Evolutionary conservation across 1,139 yeast species (phyloP).

Genomic region (Candida neerlandica): DNA sequence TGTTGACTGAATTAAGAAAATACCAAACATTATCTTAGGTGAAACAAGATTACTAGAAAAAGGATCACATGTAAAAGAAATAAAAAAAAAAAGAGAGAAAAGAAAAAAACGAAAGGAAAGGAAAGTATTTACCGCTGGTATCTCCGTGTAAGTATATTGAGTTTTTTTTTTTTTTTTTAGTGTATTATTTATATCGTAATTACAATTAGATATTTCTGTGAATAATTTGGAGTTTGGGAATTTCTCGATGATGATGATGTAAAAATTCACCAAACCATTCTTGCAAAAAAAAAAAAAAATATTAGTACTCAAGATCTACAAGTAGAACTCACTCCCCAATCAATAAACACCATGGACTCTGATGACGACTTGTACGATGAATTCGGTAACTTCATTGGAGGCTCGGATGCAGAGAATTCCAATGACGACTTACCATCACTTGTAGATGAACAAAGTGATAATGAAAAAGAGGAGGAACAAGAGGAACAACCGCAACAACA

Average conservation of each 20-base stretch:
- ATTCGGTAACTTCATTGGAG: constrained; percentile 76
- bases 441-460: constrained; percentile 18
- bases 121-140: background rate
- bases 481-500: constrained; percentile 19
- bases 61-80: background rate
- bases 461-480: constrained; percentile 18
- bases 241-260: background rate
- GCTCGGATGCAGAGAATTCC: constrained; percentile 46
- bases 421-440: constrained; percentile 12
- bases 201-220: background rate
- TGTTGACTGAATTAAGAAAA: constrained; percentile 82
- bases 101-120: background rate
- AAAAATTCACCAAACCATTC: background rate
- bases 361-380: constrained; percentile 68
- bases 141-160: background rate
- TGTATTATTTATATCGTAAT: constrained; percentile 1
- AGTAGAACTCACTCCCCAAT: background rate
- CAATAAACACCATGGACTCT: constrained; percentile 12
- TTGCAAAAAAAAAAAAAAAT: background rate
- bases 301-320: background rate
- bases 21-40: constrained; percentile 47
- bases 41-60: background rate
- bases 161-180: background rate
- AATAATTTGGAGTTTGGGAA: no score
- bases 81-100: background rate